phyloP scores from a whole-genome alignment of 192 early-diverging fungal genomes.

The Coemansia nantahalensis region DNA sequence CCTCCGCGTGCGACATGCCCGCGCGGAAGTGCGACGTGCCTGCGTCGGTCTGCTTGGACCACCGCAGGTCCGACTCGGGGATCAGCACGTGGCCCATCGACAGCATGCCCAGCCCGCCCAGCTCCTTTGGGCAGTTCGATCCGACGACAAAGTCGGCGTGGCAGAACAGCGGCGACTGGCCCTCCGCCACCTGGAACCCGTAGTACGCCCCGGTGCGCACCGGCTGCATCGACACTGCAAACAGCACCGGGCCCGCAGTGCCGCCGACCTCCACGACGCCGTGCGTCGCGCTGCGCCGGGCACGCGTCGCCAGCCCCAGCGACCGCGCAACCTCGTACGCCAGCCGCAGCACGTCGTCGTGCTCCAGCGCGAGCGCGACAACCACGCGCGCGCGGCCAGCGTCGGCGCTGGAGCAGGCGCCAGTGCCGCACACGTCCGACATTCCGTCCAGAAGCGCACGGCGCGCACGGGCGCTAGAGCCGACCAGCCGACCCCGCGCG shows the following conservation, averaged over 20 bases:
- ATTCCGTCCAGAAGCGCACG: slow-evolving; percentile 39
- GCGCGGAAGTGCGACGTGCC: slow-evolving; percentile 98
- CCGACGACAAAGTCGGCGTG: slow-evolving; percentile 52
- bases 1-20: slow-evolving; percentile 97
- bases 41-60: slow-evolving; percentile 95
- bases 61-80: slow-evolving; percentile 94
- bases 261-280: slow-evolving; percentile 18
- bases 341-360: slow-evolving; percentile 29
- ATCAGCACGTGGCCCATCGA: slow-evolving; percentile 99
- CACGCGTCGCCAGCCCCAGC: slow-evolving; percentile 34
- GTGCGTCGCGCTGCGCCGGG: slow-evolving; percentile 19
- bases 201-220: slow-evolving; percentile 25
- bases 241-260: background rate
- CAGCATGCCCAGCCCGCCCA: slow-evolving; percentile 97
- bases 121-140: slow-evolving; percentile 81
- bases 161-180: slow-evolving; percentile 51
- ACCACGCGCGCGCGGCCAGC: slow-evolving; percentile 12
- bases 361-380: slow-evolving; percentile 21
- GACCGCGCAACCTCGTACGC: slow-evolving; percentile 47
- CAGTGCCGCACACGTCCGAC: slow-evolving; percentile 33
- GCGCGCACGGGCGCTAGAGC: slow-evolving; percentile 11
- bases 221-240: slow-evolving; percentile 27
- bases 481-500: slow-evolving; percentile 29
- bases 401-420: slow-evolving; percentile 2
- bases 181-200: slow-evolving; percentile 44